phyloP scores from a whole-genome alignment of 2,329 filamentous ascomycete species.

The Diaporthe aspalathi region DNA sequence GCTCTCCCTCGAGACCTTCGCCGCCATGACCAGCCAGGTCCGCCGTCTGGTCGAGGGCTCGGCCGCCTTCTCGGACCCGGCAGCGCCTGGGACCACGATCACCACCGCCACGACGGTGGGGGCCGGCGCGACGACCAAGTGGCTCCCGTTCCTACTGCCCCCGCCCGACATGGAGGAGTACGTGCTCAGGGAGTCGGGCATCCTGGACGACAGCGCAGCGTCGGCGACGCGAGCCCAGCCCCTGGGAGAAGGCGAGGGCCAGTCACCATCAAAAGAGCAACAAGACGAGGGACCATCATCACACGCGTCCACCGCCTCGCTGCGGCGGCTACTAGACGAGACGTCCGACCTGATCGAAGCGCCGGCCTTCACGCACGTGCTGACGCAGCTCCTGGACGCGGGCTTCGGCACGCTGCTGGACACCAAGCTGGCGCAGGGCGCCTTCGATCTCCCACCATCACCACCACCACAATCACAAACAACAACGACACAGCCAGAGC shows the following conservation, averaged over 20 bases:
- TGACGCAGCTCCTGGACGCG: constrained; percentile 86
- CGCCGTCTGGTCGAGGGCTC: constrained; percentile 84
- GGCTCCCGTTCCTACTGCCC: constrained; percentile 88
- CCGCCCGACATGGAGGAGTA: constrained; percentile 81
- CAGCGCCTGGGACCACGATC: neutral
- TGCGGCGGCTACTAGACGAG: constrained; percentile 91
- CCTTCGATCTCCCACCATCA: constrained; percentile 73
- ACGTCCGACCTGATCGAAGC: constrained; percentile 96
- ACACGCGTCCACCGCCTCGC: constrained; percentile 63
- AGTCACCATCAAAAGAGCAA: neutral
- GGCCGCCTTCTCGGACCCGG: constrained; percentile 17
- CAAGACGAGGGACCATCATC: constrained; percentile 47
- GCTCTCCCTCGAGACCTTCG: constrained; percentile 82
- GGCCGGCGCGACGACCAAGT: constrained; percentile 64
- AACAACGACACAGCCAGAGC: neutral
- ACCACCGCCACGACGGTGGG: too few species aligned
- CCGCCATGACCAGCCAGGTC: constrained; percentile 83
- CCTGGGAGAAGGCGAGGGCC: neutral
- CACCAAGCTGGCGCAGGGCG: constrained; percentile 80
- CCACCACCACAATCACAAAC: constrained; percentile 39
- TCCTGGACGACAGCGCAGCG: constrained; percentile 65
- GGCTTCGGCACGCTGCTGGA: constrained; percentile 88
- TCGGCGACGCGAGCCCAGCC: constrained; percentile 41
- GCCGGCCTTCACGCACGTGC: constrained; percentile 86
- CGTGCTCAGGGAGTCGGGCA: constrained; percentile 87